Conservation (phyloP, 768 basidiomycete species). For the Leucosporidium creatinivorum region DNA sequence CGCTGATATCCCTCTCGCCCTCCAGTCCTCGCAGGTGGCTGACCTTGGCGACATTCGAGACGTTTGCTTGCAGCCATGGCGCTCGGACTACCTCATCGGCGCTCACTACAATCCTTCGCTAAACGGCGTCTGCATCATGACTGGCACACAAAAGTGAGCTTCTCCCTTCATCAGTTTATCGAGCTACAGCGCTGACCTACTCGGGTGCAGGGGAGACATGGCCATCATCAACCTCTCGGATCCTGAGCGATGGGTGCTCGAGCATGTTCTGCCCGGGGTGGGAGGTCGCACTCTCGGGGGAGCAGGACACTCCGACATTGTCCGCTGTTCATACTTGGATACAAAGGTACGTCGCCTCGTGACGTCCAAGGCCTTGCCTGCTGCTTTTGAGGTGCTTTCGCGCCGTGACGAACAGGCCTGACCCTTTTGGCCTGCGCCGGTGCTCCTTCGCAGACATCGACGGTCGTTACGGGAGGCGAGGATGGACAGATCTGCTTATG, state of each 20-base stretch:
- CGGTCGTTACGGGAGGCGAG: slow-evolving; percentile 33
- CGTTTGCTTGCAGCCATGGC: slow-evolving; percentile 32
- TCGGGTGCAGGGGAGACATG: slow-evolving; percentile 28
- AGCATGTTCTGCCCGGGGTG: slow-evolving; percentile 26
- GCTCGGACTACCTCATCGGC: slow-evolving; percentile 35
- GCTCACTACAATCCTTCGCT: slow-evolving; percentile 24
- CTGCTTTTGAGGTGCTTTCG: background rate
- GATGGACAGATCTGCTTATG: slow-evolving; percentile 35
- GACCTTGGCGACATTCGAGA: slow-evolving; percentile 36
- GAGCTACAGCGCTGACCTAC: background rate
- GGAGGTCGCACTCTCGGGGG: slow-evolving; percentile 17
- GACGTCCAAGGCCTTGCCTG: background rate
- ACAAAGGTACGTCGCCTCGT: slow-evolving; percentile 3
- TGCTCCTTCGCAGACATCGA: slow-evolving; percentile 17
- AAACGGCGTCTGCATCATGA: slow-evolving; percentile 29
- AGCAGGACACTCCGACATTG: slow-evolving; percentile 35
- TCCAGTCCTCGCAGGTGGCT: slow-evolving; percentile 21
- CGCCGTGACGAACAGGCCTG: background rate
- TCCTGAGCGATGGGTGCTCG: slow-evolving; percentile 27
- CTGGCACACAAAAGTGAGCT: slow-evolving; percentile 28
- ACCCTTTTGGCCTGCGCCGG: background rate
- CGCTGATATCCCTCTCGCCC: background rate
- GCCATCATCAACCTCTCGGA: slow-evolving; percentile 29
- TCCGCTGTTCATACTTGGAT: slow-evolving; percentile 29
- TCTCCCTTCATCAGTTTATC: too few relatives aligned